These are phyloP conservation scores for Fusarium gaditjirri DNA, from an alignment of 2,329 filamentous ascomycete species.

Conservation along the genomic window DNA sequence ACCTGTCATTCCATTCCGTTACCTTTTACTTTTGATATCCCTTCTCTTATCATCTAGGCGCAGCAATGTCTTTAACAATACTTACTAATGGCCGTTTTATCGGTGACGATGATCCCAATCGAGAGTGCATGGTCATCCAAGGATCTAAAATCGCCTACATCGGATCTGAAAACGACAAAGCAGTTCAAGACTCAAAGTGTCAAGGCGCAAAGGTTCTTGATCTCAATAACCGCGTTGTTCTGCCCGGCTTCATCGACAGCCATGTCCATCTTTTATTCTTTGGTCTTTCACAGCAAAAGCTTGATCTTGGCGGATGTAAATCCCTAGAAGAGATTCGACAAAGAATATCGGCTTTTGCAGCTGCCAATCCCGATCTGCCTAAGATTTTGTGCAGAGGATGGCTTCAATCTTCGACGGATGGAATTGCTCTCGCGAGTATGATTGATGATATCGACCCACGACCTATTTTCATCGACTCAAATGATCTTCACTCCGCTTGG, in stretches of 20 bases:
- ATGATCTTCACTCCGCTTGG: constrained; percentile 63
- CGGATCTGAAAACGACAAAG: neutral
- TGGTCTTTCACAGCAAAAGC: constrained; percentile 59
- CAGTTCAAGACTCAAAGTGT: neutral
- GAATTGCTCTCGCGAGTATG: constrained; percentile 50
- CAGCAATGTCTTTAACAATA: neutral
- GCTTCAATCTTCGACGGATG: constrained; percentile 55
- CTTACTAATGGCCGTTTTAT: constrained; percentile 2
- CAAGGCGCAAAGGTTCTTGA: constrained; percentile 41
- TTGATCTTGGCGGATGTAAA: constrained; percentile 55
- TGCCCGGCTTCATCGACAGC: constrained; percentile 63
- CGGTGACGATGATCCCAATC: neutral
- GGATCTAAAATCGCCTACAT: constrained; percentile 19
- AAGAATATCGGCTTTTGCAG: constrained; percentile 54
- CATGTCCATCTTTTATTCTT: constrained; percentile 63
- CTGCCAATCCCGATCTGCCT: constrained; percentile 53
- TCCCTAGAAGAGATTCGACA: constrained; percentile 56
- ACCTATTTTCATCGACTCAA: constrained; percentile 63
- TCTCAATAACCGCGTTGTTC: constrained; percentile 47
- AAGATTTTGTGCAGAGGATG: constrained; percentile 61
- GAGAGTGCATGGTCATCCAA: constrained; percentile 10
- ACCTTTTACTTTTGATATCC: too few species aligned
- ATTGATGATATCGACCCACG: constrained; percentile 60
- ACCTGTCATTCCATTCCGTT: neutral
- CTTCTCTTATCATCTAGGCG: neutral